Conservation (phyloP, 2,329 filamentous ascomycete species). For the Claviceps africana region DNA sequence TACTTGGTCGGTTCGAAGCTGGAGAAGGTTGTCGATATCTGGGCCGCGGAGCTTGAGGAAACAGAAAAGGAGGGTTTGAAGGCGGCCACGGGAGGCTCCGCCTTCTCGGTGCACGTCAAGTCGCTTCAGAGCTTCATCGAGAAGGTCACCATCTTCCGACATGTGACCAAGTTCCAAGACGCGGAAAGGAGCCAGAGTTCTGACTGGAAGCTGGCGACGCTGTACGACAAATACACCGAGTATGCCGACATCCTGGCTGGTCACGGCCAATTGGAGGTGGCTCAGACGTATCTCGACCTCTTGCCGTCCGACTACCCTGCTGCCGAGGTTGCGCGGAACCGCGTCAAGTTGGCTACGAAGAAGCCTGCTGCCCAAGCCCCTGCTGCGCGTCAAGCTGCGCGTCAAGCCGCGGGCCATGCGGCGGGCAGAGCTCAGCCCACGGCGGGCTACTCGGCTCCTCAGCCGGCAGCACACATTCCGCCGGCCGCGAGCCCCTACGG, state of each 20-base stretch:
- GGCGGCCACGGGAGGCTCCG: constrained; percentile 56
- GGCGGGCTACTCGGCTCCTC: constrained; percentile 35
- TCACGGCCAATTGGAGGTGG: constrained; percentile 73
- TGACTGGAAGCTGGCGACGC: constrained; percentile 74
- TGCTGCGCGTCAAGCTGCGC: constrained; percentile 2
- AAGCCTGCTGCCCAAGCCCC: constrained; percentile 17
- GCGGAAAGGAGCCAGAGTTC: constrained; percentile 53
- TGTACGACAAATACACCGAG: constrained; percentile 94
- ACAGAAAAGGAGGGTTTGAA: constrained; percentile 62
- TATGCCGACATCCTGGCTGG: constrained; percentile 91
- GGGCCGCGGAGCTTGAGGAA: constrained; percentile 81
- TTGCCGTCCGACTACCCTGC: constrained; percentile 72
- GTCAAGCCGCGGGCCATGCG: constrained; percentile 9
- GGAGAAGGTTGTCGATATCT: constrained; percentile 92
- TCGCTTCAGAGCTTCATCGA: constrained; percentile 89
- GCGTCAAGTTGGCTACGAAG: constrained; percentile 72
- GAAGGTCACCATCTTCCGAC: constrained; percentile 93
- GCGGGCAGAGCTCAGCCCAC: constrained; percentile 14
- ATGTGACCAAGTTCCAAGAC: constrained; percentile 86
- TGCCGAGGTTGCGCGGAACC: constrained; percentile 72
- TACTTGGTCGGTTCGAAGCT: constrained; percentile 91
- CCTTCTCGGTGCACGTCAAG: constrained; percentile 81
- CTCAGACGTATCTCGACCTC: constrained; percentile 82
- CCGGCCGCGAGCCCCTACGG: constrained; percentile 17
- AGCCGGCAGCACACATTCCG: constrained; percentile 16